Evolutionary conservation across 2,329 filamentous ascomycete genomes (phyloP).

Genomic region (Bertia moriformis): DNA sequence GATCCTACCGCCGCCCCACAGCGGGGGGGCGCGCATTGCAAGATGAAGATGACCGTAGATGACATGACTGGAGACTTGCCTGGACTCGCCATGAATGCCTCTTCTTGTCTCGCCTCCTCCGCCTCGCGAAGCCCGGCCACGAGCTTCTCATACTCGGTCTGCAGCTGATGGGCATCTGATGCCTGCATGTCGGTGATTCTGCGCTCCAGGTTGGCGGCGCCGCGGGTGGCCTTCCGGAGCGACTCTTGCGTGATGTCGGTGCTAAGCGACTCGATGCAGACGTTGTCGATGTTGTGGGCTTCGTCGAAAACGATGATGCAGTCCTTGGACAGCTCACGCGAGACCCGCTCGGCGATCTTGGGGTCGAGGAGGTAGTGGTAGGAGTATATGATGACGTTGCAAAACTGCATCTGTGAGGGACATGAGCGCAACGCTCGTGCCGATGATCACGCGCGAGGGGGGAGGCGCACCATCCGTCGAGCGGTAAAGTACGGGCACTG

Average conservation of each 20-base stretch:
- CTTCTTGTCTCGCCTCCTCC: constrained; percentile 80
- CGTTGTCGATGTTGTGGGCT: constrained; percentile 98
- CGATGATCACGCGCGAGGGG: not conserved
- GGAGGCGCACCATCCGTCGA: constrained; percentile 62
- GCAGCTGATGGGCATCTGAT: constrained; percentile 86
- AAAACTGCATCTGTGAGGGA: constrained; percentile 73
- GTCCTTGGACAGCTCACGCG: constrained; percentile 89
- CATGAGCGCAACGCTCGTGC: not conserved
- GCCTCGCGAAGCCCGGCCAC: constrained; percentile 81
- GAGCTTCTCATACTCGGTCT: constrained; percentile 88
- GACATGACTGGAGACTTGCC: no score
- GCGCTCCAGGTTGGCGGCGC: constrained; percentile 77
- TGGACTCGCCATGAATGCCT: constrained; percentile 92
- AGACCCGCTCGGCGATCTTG: constrained; percentile 92
- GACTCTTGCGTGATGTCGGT: constrained; percentile 96
- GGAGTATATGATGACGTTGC: constrained; percentile 98
- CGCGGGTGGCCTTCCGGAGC: constrained; percentile 73
- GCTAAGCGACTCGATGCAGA: constrained; percentile 93
- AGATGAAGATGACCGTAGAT: not conserved
- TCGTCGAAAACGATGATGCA: constrained; percentile 98
- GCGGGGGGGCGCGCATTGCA: no score
- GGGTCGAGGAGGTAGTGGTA: constrained; percentile 97
- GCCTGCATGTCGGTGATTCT: constrained; percentile 90
- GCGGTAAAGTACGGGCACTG: constrained; percentile 97
- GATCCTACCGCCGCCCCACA: no score